A percentile compares a stretch with the other conserved stretches of the same genome.
These are phyloP conservation scores for Protomyces inouyei DNA, from an alignment of 1,139 yeast genomes.

Conservation along the genomic window DNA sequence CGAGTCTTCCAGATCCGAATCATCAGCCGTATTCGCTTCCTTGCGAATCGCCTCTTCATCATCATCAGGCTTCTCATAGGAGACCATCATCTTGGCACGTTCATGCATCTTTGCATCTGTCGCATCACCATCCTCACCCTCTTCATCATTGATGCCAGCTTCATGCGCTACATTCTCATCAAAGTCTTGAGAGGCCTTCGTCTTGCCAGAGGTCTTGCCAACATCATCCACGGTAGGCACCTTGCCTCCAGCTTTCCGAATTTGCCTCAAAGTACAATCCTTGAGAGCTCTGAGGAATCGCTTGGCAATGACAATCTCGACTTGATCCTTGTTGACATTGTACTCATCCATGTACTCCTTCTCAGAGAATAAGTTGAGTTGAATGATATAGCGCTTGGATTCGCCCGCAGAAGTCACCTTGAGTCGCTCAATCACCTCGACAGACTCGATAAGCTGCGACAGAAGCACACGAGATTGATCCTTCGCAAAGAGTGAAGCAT, in stretches of 20 bases:
- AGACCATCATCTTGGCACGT: constrained; percentile 75
- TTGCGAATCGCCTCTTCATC: constrained; percentile 86
- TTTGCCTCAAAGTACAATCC: constrained; percentile 65
- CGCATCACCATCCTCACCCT: constrained; percentile 56
- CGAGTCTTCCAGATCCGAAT: constrained; percentile 45
- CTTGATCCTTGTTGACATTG: constrained; percentile 74
- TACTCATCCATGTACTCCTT: constrained; percentile 81
- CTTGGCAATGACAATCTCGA: constrained; percentile 62
- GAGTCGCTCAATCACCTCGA: constrained; percentile 66
- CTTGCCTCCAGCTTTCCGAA: constrained; percentile 43
- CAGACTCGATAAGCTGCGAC: constrained; percentile 83
- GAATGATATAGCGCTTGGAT: constrained; percentile 59
- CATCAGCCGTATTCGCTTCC: constrained; percentile 59
- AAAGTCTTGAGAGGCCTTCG: constrained; percentile 33
- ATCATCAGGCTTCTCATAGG: constrained; percentile 92
- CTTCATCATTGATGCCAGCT: constrained; percentile 35
- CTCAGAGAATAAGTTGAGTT: constrained; percentile 67
- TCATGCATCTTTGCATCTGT: constrained; percentile 60
- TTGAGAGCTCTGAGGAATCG: constrained; percentile 70
- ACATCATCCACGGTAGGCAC: constrained; percentile 41
- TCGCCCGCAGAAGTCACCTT: constrained; percentile 63
- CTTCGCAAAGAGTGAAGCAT: constrained; percentile 91
- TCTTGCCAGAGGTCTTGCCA: constrained; percentile 64
- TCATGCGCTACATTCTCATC: constrained; percentile 32
- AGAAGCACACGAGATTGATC: constrained; percentile 78